A percentile compares a stretch with the other conserved stretches of the same genome.
Evolutionary conservation across 306 rosid species (phyloP).

Genomic region (Urtica urens): DNA sequence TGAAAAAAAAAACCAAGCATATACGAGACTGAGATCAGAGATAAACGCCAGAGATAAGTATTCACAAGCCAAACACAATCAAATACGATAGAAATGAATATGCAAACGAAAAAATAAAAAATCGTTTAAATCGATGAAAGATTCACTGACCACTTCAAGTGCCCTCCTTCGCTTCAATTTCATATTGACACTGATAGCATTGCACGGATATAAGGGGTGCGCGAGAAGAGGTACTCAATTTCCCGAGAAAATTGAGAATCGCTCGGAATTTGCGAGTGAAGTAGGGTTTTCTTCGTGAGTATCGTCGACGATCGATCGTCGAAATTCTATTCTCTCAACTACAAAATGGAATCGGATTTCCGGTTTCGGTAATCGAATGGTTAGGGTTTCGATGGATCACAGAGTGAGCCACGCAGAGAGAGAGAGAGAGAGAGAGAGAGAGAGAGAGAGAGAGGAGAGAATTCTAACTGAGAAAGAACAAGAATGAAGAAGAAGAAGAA

Average conservation of each 20-base stretch:
- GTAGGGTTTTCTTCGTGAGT: conserved; percentile 13
- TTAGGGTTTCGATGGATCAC: conserved; percentile 26
- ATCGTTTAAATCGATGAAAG: neutral
- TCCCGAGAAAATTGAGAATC: conserved; percentile 20
- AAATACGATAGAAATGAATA: too few species aligned
- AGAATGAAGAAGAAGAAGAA: neutral
- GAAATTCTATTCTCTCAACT: conserved; percentile 5
- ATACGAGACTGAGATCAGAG: too few species aligned
- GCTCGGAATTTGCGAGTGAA: conserved; percentile 24
- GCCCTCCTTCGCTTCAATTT: conserved; percentile 86
- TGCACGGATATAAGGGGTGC: conserved; percentile 27
- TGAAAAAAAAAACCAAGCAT: too few species aligned
- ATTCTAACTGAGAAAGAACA: conserved; percentile 28
- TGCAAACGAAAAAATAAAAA: too few species aligned
- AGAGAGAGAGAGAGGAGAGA: conserved; percentile 25
- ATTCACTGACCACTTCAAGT: conserved; percentile 81
- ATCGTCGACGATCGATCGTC: conserved; percentile 28
- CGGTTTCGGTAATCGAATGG: conserved; percentile 9
- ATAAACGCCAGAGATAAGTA: neutral
- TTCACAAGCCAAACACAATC: neutral
- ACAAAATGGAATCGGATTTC: neutral
- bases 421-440: conserved; percentile 24
- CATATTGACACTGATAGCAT: conserved; percentile 75
- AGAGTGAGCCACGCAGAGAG: conserved; percentile 4
- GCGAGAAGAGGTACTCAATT: conserved; percentile 37